phyloP scores from a whole-genome alignment of 2,329 filamentous ascomycete species.

The Graphium sp. region DNA sequence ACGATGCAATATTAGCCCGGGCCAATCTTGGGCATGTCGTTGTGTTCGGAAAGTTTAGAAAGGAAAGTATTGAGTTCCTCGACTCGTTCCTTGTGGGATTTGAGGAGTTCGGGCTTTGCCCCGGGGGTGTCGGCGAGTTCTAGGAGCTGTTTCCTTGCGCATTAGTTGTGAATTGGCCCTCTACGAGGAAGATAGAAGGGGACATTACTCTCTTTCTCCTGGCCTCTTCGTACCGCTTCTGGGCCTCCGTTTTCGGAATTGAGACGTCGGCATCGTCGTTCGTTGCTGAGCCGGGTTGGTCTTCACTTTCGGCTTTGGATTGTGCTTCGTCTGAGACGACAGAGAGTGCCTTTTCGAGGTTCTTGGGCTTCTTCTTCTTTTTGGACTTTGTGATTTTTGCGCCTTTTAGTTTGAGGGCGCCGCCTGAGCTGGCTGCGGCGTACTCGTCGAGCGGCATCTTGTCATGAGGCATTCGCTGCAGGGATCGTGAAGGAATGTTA shows the following conservation, averaged over 20 bases:
- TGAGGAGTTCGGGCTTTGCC: constrained; percentile 58
- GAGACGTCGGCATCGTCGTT: constrained; percentile 12
- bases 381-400: constrained; percentile 45
- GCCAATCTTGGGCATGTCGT: constrained; percentile 74
- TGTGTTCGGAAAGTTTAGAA: constrained; percentile 83
- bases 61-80: constrained; percentile 92
- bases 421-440: constrained; percentile 43
- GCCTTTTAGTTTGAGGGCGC: constrained; percentile 76
- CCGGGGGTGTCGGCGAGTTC: constrained; percentile 51
- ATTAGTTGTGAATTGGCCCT: neutral
- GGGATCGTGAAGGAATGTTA: neutral
- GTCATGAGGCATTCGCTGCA: too few species aligned
- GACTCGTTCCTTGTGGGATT: constrained; percentile 93
- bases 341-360: constrained; percentile 29
- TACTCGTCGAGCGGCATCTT: constrained; percentile 64
- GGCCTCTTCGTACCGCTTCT: constrained; percentile 65
- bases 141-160: constrained; percentile 42
- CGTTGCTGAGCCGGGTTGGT: constrained; percentile 4
- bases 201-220: constrained; percentile 54
- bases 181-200: neutral
- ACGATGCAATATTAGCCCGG: too few species aligned
- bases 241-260: constrained; percentile 62
- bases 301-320: constrained; percentile 16
- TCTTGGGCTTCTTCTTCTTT: constrained; percentile 43
- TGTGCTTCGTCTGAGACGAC: constrained; percentile 9